These are phyloP conservation scores for Aspergillus sparsus DNA, from an alignment of 495 filamentous ascomycete genomes.

Conservation along the genomic window DNA sequence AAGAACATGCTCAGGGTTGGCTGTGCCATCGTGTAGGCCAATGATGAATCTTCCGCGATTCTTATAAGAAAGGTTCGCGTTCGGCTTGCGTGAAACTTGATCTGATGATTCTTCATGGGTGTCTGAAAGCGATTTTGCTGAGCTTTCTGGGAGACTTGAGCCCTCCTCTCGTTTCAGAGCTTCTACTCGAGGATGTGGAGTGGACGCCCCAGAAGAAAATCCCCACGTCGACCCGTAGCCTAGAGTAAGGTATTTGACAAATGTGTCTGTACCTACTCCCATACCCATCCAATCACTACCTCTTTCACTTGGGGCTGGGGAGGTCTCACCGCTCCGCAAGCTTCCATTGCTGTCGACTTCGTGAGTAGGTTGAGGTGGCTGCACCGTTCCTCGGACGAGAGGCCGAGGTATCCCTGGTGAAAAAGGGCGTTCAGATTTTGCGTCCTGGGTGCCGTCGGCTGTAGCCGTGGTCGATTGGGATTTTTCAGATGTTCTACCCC, in stretches of 20 bases:
- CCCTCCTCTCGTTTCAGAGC: slow-evolving; percentile 24
- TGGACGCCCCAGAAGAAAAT: slow-evolving; percentile 35
- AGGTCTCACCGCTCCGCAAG: slow-evolving; percentile 22
- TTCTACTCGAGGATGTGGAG: slow-evolving; percentile 28
- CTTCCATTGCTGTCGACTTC: slow-evolving; percentile 16
- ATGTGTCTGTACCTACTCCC: slow-evolving; percentile 44
- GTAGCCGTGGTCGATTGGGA: not conserved
- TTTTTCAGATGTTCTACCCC: slow-evolving; percentile 19
- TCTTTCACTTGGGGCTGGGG: slow-evolving; percentile 25
- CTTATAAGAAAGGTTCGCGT: slow-evolving; percentile 3
- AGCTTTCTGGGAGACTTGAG: slow-evolving; percentile 4
- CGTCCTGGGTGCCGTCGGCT: slow-evolving; percentile 19
- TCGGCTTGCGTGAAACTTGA: not conserved
- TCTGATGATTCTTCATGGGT: not conserved
- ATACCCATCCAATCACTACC: slow-evolving; percentile 29
- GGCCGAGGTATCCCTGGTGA: slow-evolving; percentile 50
- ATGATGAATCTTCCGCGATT: slow-evolving; percentile 65
- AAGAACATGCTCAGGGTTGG: slow-evolving; percentile 34
- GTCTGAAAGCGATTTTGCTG: slow-evolving; percentile 7
- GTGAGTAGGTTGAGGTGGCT: slow-evolving; percentile 28
- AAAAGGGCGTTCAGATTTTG: slow-evolving; percentile 32
- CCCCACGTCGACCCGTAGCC: slow-evolving; percentile 64
- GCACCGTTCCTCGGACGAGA: slow-evolving; percentile 35
- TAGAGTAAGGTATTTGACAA: slow-evolving; percentile 62
- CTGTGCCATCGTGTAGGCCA: slow-evolving; percentile 65